Conservation (phyloP, 2,329 filamentous ascomycete species). For the Alternaria brassicicola region DNA sequence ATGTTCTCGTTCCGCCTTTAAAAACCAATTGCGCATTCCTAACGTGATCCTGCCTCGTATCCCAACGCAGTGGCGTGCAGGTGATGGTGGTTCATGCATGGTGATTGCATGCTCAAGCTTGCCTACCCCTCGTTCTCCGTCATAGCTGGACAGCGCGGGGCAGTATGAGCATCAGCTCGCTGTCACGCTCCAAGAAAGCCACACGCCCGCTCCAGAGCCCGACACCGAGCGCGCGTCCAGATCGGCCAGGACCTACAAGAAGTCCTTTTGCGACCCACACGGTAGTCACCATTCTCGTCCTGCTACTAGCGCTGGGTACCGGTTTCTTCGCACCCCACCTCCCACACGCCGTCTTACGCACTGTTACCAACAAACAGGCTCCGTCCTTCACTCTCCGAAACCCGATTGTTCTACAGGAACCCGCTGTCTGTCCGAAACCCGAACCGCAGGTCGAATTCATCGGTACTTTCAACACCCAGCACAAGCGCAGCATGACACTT, state of each 20-base stretch:
- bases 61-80: constrained; percentile 17
- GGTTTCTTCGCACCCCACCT: constrained; percentile 48
- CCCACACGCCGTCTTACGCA: constrained; percentile 37
- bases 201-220: constrained; percentile 10
- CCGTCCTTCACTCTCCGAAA: constrained; percentile 33
- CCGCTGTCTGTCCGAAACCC: constrained; percentile 39
- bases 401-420: constrained; percentile 32
- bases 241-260: constrained; percentile 4
- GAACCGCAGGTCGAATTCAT: constrained; percentile 35
- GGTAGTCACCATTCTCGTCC: constrained; percentile 36
- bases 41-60: constrained; percentile 1
- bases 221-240: neutral
- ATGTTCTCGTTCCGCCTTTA: constrained; percentile 5
- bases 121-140: constrained; percentile 25
- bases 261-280: constrained; percentile 27
- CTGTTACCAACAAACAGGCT: constrained; percentile 32
- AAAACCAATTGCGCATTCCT: constrained; percentile 7
- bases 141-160: constrained; percentile 28
- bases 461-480: constrained; percentile 45
- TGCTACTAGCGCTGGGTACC: constrained; percentile 43
- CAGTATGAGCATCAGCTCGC: constrained; percentile 17
- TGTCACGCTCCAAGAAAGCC: constrained; percentile 22
- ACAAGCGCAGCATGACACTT: constrained; percentile 57
- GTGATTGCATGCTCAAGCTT: constrained; percentile 19
- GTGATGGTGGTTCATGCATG: constrained; percentile 19